Percentiles rank a stretch among this genome's conserved stretches.
These are phyloP conservation scores for Erodium moschatum DNA, from an alignment of 441 rosid species.

Conservation along the genomic window DNA sequence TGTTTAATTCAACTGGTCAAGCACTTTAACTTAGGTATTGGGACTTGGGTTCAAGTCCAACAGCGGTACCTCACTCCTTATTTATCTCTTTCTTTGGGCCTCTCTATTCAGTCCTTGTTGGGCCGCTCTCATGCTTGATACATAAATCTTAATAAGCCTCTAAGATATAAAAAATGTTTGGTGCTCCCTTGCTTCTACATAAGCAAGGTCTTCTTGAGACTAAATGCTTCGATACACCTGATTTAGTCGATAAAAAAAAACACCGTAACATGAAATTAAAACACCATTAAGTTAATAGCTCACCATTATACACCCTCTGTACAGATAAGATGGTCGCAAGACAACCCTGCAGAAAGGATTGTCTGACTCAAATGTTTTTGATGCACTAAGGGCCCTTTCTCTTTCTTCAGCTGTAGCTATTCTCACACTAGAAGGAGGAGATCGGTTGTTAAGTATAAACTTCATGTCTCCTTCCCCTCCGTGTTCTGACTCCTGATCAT, in stretches of 20 bases:
- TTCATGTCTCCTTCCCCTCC: neutral
- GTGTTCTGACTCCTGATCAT: conserved; percentile 35
- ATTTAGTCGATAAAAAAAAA: too few species aligned
- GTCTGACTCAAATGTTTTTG: conserved; percentile 77
- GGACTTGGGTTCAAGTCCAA: too few species aligned
- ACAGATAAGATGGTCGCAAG: conserved; percentile 85
- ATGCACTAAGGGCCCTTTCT: conserved; percentile 79
- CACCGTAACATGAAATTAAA: neutral
- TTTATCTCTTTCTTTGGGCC: too few species aligned
- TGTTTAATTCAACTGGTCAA: too few species aligned
- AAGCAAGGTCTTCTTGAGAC: neutral
- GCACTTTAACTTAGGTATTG: too few species aligned
- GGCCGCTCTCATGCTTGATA: too few species aligned
- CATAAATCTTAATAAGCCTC: too few species aligned
- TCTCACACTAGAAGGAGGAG: conserved; percentile 59
- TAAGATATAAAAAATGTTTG: too few species aligned
- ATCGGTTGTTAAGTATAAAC: conserved; percentile 4
- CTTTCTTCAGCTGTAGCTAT: conserved; percentile 90
- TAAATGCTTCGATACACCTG: too few species aligned
- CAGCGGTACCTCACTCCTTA: too few species aligned
- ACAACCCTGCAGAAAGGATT: conserved; percentile 98
- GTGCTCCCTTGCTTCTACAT: too few species aligned
- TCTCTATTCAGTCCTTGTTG: too few species aligned
- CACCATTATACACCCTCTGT: conserved; percentile 98
- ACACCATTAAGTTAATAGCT: conserved; percentile 14